Base-by-base conservation (phyloP, 805 yeast species). In the Torulaspora franciscae region DNA sequence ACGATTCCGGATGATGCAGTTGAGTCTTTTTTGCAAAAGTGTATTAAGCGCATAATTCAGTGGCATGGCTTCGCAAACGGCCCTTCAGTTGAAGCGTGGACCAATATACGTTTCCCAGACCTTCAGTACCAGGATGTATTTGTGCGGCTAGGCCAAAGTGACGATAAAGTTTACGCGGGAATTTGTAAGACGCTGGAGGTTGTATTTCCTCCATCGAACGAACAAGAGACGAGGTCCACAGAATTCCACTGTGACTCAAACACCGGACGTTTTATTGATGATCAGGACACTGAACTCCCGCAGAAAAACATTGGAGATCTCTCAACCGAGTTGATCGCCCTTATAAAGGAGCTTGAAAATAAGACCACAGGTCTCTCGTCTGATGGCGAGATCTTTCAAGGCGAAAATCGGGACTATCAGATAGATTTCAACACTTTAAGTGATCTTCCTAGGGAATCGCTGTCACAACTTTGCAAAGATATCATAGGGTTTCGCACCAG, bases 401-500 rank as follows among this genome's bases (percentile, higher is more conserved):
- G 34, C 15, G 48, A 40, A n/a, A n/a, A 33, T 14, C 17, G 37
- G 6, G 53, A 58, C 22, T 63, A 63, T 41, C 48, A 53, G 13
- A 56, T 63, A 8, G 65, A 63, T 47, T 40, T 59, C 13, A 52
- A 42, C 37, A 57, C 63, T 2, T 37, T 63, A 27, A 57, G 64
- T 40, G 67, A 63, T 42, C 43, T 63, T 19, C 66, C 66, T 2
- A 46, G 48, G 10, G 52, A 52, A 25, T 52, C 57, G 7, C 46
- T 63, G 13, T 58, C 56, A 25, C 67, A 62, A 39, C 46, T 63
- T 19, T 58, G 61, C 46, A 69, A 72, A 45, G 78, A 76, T 48
- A 73, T 81, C 37, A 63, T 79, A 38, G 74, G 71, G 49, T 81
- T 81, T 55, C 64, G 86, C 49, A 70, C 81, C 9, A 72, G 70